Evolutionary conservation across 2,329 filamentous ascomycete species (phyloP), one percentile per base, ranked within the genome.

Genomic region (Microdochium nivale): DNA sequence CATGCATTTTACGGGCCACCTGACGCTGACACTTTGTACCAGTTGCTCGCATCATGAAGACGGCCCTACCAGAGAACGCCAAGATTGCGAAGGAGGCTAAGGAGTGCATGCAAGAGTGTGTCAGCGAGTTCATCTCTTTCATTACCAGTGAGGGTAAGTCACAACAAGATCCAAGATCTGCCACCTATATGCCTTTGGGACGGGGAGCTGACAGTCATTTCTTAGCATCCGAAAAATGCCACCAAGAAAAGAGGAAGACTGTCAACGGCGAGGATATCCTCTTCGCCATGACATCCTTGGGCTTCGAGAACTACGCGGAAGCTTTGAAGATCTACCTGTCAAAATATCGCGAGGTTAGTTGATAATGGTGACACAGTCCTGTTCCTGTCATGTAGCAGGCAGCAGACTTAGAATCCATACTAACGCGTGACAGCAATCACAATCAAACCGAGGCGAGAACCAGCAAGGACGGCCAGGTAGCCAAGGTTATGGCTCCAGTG

Each of bases 31-130:
- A 94, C 74, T 90, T 89, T 82, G 87, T 84, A 72, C 84, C 87
- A 99, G 94, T 99, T 65, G 94, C 94, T 59, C 87, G 94, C 52
- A 97, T 99, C 70, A 99, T 99, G 94, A 99, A 99, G 72, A 87
- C 90, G 62, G 94, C 94, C 7, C 79, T 99, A 48, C 94, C 94
- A 49, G 94, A 99, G 59, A 99, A 99, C 66, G 94, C 94, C 60
- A 99, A 99, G 74, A 99, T 99, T 55, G 91, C 91, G 54, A 99
- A 99, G 68, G 94, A 99, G 68, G 94, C 94, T 52, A 99, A 99
- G 71, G 94, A 99, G 69, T 99, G 94, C 73, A 97, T 99, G 94
- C 94, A 99, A 71, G 94, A 99, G 71, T 99, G 94, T 67, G 94
- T 99, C 53, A 96, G 91, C 83, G 94, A 99, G 74, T 99, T 99